Percentiles rank a stretch among this genome's conserved stretches.
phyloP scores from a whole-genome alignment of 441 rosid genomes.

The Biscutella laevigata region DNA sequence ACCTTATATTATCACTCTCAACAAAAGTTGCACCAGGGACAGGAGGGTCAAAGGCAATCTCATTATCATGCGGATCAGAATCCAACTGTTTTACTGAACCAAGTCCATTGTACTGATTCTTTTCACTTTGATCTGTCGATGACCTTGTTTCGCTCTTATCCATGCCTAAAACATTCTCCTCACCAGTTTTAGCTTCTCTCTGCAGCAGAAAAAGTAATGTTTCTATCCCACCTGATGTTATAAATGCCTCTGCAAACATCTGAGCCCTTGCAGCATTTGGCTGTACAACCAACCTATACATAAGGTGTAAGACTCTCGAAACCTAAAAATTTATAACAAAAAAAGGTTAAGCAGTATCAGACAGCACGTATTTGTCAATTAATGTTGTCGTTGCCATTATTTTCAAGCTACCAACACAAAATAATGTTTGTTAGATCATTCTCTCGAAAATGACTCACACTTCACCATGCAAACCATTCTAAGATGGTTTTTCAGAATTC shows the following conservation, averaged over 20 bases:
- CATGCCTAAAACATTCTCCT: constrained; percentile 35
- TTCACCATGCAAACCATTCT: constrained; percentile 11
- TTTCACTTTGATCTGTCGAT: constrained; percentile 35
- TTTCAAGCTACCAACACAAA: constrained; percentile 13
- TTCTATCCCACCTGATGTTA: constrained; percentile 89
- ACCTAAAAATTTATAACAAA: constrained; percentile 56
- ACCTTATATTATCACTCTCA: constrained; percentile 36
- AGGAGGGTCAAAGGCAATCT: constrained; percentile 32
- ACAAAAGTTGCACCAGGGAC: constrained; percentile 28
- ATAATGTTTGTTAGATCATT: constrained; percentile 1
- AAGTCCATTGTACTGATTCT: constrained; percentile 26
- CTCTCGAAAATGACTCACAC: constrained; percentile 2
- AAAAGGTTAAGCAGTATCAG: constrained; percentile 13
- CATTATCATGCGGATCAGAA: constrained; percentile 29
- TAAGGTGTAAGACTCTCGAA: constrained; percentile 82
- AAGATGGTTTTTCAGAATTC: constrained; percentile 6
- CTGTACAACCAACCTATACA: constrained; percentile 84
- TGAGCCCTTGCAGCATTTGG: constrained; percentile 85
- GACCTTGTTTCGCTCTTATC: constrained; percentile 31
- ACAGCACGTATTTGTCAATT: not conserved
- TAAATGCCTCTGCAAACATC: constrained; percentile 72
- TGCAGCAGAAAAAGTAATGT: constrained; percentile 95
- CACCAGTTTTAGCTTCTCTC: constrained; percentile 89
- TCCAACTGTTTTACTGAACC: constrained; percentile 30
- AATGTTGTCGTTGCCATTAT: constrained; percentile 1